Evolutionary conservation across 306 rosid genomes (phyloP), one percentile per base, ranked within the genome.

Genomic region (Psophocarpus tetragonolobus): DNA sequence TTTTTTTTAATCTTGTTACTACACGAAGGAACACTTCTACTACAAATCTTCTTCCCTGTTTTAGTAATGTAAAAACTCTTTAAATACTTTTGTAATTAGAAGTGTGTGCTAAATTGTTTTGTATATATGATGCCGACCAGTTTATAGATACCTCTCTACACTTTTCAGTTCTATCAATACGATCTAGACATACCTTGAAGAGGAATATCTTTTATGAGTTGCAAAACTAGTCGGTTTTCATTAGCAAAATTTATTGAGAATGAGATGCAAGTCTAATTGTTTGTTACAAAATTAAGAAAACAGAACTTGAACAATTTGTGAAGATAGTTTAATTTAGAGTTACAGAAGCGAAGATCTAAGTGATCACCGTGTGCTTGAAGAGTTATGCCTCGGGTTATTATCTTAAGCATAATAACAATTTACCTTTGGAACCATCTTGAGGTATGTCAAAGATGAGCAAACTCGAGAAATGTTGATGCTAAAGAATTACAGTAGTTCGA

Each of bases 1-100:
- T 79, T 33, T 63, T 79, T 82, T 75, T 48, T 71, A 24, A 29
- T 79, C 36, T 48, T 63, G 67, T 63, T 72, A 24, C 30, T 50
- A 36, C 0, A 61, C 29, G 66, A 77, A 80, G 79, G 61, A 74
- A 68, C 60, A 42, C 20, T 60, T 71, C 36, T 47, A 15, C 35
- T 50, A 13, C 68, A 51, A 84, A 77, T 77, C 69, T 85, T 50
- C 60, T 77, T 81, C 57, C 76, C 71, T 76, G 10, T 73, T 81
- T 81, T 53, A 54, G 21, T 56, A 8, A 58, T 66, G 75, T 78
- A 20, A 71, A 58, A 66, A 54, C 27, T 75, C 3, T 35, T 69
- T 38, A 29, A n/a, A 12, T 64, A 26, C 76, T 50, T 33, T 56
- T 42, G 56, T 45, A 74, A 79, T 2, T 36, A 70, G 78, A 50